Evolutionary conservation across 208 protist species (phyloP), one percentile per base, ranked within the genome.

Genomic region (Leishmania amazonensis): DNA sequence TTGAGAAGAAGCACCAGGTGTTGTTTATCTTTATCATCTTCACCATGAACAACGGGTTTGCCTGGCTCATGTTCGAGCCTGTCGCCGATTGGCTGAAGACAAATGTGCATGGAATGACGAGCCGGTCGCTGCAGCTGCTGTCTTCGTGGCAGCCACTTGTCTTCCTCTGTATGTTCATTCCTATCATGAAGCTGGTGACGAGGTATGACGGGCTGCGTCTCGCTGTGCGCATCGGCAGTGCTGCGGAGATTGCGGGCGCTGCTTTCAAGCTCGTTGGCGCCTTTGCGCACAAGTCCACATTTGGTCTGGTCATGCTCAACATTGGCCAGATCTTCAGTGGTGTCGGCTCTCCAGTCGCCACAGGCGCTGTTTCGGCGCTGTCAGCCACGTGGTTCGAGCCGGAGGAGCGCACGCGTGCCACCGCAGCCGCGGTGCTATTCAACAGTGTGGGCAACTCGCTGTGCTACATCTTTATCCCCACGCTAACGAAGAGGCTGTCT

Each of bases 11-110:
- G 87, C 93, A 96, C 81, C 88, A 79, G 68, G 94, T 91, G 79
- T 84, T 97, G 42, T n/a, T 91, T 73, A 94, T 96, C 73, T 97
- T 97, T 79, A 89, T 92, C 64, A 75, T 96, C 11, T 96, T 97
- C 78, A 91, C 92, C 9, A 89, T 93, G 35, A 96, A 97, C 83
- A 96, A 97, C 89, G 94, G 94, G 11, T 97, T 96, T 73, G 90
- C 92, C 1, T 97, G 94, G 93, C 86, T 97, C 51, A 95, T 96
- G 92, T 97, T 97, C 85, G 94, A 96, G 85, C 94, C 94, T 9
- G 91, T 97, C 35, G 91, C 91, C 9, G 87, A 86, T 42, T 91
- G 88, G 87, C 87, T 96, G 38, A 88, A 95, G 84, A 73, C 81
- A 42, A 92, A 93, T 71, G 83, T 97, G 4, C 67, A 88, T n/a